Conservation (phyloP, 2,329 filamentous ascomycete genomes). For the Cryphonectria naterciae region DNA sequence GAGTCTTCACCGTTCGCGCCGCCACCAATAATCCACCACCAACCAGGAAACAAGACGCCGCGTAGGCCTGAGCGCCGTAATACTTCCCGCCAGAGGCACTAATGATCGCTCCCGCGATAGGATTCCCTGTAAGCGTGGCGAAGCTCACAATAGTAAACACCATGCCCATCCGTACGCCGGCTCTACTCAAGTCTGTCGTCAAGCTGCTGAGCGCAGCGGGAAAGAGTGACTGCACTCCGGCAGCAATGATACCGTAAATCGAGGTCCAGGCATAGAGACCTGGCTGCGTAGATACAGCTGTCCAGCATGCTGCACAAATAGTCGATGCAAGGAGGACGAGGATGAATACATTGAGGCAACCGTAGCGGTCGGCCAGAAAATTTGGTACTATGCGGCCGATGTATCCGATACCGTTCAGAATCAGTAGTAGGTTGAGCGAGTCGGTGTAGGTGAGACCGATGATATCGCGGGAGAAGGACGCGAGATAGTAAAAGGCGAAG, state of each 20-base stretch:
- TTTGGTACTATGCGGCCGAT: conserved; percentile 6
- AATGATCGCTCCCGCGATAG: neutral
- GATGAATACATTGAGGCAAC: conserved; percentile 64
- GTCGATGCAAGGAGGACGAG: conserved; percentile 47
- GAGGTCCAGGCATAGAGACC: conserved; percentile 62
- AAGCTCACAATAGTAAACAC: neutral
- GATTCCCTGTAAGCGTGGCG: neutral
- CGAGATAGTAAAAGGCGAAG: conserved; percentile 59
- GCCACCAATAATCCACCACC: neutral
- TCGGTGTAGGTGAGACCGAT: neutral
- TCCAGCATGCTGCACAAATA: conserved; percentile 60
- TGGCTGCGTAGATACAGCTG: conserved; percentile 51
- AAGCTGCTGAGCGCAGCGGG: neutral
- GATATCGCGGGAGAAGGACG: conserved; percentile 34
- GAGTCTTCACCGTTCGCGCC: neutral
- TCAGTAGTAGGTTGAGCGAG: conserved; percentile 1
- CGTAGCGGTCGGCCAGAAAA: conserved; percentile 35
- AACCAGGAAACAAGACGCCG: neutral
- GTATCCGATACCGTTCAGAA: neutral
- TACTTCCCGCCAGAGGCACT: neutral
- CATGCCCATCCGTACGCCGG: neutral
- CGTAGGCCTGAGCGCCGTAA: neutral
- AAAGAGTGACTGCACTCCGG: neutral
- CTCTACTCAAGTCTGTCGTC: neutral
- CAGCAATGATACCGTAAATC: neutral